A percentile compares a stretch with the other conserved stretches of the same genome.
phyloP scores from a whole-genome alignment of 495 filamentous ascomycete genomes.

The Entonaema liquescens region DNA sequence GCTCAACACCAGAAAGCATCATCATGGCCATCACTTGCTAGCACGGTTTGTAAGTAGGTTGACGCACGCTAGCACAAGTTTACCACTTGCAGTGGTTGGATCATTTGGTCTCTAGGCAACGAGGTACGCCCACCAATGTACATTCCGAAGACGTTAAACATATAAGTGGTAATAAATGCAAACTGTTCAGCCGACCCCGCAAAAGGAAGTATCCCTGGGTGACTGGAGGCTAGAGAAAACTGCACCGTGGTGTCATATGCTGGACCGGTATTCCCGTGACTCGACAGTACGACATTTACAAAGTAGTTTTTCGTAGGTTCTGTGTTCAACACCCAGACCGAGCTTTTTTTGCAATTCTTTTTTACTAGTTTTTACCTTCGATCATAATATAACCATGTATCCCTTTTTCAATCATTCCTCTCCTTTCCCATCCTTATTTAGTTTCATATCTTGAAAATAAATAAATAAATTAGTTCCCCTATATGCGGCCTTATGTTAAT shows the following conservation, averaged over 20 bases:
- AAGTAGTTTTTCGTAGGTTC: conserved; percentile 14
- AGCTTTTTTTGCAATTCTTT: conserved; percentile 7
- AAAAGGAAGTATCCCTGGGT: conserved; percentile 13
- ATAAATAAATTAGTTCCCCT: no score
- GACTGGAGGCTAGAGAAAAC: conserved; percentile 21
- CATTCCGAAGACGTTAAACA: not conserved
- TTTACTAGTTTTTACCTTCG: not conserved
- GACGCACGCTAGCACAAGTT: not conserved
- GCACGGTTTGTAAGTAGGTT: not conserved
- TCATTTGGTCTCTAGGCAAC: not conserved
- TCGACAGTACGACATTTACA: not conserved
- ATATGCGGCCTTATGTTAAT: no score
- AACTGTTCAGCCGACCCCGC: conserved; percentile 2
- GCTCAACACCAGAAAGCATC: not conserved
- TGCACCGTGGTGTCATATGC: conserved; percentile 4
- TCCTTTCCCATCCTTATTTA: no score
- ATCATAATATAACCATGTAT: not conserved
- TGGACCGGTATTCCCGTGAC: conserved; percentile 13
- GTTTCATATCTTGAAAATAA: no score
- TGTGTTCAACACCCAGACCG: not conserved
- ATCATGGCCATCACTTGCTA: not conserved
- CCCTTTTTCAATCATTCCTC: not conserved
- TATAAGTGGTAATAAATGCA: conserved; percentile 10
- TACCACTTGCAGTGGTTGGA: not conserved
- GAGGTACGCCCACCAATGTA: not conserved